Evolutionary conservation across 306 rosid species (phyloP), one percentile per base, ranked within the genome.

Genomic region (Vigna hirtella): DNA sequence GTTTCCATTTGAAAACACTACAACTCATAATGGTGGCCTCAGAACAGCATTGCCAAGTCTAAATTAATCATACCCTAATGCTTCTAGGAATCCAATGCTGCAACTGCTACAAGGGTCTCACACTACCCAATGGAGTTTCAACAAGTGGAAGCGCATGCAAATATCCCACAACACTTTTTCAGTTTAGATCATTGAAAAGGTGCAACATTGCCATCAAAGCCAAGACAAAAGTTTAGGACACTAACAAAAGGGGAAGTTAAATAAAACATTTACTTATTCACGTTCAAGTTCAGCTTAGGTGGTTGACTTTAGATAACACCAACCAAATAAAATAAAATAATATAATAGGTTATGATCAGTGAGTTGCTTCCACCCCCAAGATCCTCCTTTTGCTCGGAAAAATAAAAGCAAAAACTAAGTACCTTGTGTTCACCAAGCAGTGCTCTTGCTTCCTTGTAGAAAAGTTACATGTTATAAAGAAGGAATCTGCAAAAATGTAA

Each of bases 31-130:
- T 69, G 74, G 48, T 76, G 77, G 66, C 26, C 75, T 61, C 81
- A 52, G 10, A 67, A 68, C 52, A 40, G 7, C 38, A 52, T 51
- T 61, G 47, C 12, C 17, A 57, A 77, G 61, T 66, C 79, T 66
- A 65, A 80, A 65, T 58, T 70, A 52, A 15, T 52, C 47, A 22
- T 58, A 13, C 34, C 26, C 52, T 61, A 75, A 77, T 82, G 87
- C 84, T 82, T 86, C 67, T 79, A 20, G 83, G 90, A 88, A 88
- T 88, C 92, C 92, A 70, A 86, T 82, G 91, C 55, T 64, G 55
- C 58, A 63, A 67, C 47, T 3, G 42, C 51, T 8, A 62, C 22
- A 62, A 7, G 42, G 82, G 38, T 15, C 73, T 51, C 50, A 55
- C 74, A 57, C 20, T 71, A 10, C 57, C 86, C 81, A 83, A 71